Percentiles rank a stretch among this genome's conserved stretches.
These are phyloP conservation scores for Raphanus hybrid DNA, from an alignment of 441 rosid species.

Conservation along the genomic window DNA sequence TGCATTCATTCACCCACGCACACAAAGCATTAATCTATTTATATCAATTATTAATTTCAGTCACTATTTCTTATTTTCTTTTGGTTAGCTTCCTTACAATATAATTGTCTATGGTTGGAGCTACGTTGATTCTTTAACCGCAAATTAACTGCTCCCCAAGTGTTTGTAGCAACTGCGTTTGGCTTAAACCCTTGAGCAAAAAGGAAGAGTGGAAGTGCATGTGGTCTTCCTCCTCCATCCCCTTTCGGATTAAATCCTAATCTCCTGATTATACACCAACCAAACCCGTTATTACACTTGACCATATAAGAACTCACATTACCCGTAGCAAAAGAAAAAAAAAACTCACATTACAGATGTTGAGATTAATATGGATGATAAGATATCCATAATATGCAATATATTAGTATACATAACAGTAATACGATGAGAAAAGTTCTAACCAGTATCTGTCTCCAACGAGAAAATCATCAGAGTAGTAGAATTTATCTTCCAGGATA, in stretches of 20 bases:
- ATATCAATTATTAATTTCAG: background rate
- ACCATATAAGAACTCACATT: background rate
- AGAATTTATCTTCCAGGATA: slow-evolving; percentile 19
- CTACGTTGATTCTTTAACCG: slow-evolving; percentile 22
- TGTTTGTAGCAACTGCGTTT: slow-evolving; percentile 11
- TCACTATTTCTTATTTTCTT: background rate
- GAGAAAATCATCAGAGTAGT: slow-evolving; percentile 23
- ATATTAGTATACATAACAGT: background rate
- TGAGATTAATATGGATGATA: background rate
- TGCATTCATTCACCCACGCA: background rate
- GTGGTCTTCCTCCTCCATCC: slow-evolving; percentile 1
- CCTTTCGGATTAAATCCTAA: background rate
- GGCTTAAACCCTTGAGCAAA: slow-evolving; percentile 8
- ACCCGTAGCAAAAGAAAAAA: background rate
- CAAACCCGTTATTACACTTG: background rate
- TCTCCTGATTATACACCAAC: slow-evolving; percentile 6
- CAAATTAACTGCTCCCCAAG: slow-evolving; percentile 26
- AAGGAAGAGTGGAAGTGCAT: slow-evolving; percentile 17
- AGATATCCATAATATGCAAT: background rate
- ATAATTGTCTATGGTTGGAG: slow-evolving; percentile 10
- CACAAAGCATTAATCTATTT: background rate
- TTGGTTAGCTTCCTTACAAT: slow-evolving; percentile 8
- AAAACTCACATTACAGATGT: background rate
- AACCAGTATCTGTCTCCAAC: slow-evolving; percentile 32
- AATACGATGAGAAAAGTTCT: background rate